Percentiles rank a stretch among this genome's conserved stretches.
Conservation (phyloP, 1,139 yeast species). For the Taphrina communis region DNA sequence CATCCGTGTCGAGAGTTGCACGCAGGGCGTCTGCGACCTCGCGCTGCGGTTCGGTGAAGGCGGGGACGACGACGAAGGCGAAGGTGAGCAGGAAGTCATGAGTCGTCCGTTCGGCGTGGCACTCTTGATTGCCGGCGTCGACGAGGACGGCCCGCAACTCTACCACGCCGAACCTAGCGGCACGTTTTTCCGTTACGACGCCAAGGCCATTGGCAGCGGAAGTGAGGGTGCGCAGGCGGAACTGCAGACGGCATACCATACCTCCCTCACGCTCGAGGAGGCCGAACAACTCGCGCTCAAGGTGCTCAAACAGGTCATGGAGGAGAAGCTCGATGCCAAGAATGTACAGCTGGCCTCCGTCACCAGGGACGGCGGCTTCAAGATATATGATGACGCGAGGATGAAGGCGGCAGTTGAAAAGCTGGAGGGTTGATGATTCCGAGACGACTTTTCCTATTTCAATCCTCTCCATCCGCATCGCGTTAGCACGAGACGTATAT, state of each 20-base stretch:
- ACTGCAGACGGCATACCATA: slow-evolving; percentile 91
- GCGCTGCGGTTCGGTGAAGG: slow-evolving; percentile 98
- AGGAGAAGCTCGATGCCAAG: slow-evolving; percentile 92
- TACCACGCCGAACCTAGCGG: slow-evolving; percentile 99
- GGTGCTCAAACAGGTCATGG: slow-evolving; percentile 97
- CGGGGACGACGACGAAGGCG: slow-evolving; percentile 98
- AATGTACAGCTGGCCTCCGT: slow-evolving; percentile 96
- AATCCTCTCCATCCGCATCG: too few relatives aligned
- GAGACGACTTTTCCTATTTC: not conserved
- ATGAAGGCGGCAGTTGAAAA: slow-evolving; percentile 80
- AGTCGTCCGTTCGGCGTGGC: slow-evolving; percentile 99
- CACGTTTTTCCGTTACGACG: slow-evolving; percentile 95
- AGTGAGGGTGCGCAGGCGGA: slow-evolving; percentile 99
- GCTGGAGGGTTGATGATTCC: slow-evolving; percentile 55
- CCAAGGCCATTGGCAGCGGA: slow-evolving; percentile 98
- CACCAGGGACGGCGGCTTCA: slow-evolving; percentile 83
- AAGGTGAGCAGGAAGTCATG: slow-evolving; percentile 96
- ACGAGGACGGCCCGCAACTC: slow-evolving; percentile 94
- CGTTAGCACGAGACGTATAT: too few relatives aligned
- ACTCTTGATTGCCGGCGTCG: slow-evolving; percentile 90
- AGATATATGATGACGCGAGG: slow-evolving; percentile 80
- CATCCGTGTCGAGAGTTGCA: slow-evolving; percentile 88
- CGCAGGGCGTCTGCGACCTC: slow-evolving; percentile 95
- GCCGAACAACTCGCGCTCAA: slow-evolving; percentile 90
- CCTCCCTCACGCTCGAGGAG: slow-evolving; percentile 84